These are phyloP conservation scores for Sporothrix schenckii DNA, from an alignment of 2,329 filamentous ascomycete genomes.

Conservation along the genomic window DNA sequence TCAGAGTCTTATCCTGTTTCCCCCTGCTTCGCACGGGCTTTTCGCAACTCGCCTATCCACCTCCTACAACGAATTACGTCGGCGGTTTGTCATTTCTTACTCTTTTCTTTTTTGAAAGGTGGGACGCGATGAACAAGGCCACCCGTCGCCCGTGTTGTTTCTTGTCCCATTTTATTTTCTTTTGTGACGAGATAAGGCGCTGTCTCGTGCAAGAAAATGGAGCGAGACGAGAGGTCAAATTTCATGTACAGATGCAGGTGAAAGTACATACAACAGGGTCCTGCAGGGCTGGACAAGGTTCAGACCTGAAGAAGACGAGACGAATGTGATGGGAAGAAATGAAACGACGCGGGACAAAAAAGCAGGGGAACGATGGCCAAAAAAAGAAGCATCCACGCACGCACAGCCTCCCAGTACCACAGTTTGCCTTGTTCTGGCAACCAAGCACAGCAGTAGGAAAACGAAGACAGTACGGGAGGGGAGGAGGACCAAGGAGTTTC, in stretches of 20 bases:
- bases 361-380: too few species aligned
- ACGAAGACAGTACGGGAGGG: background rate
- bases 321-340: slow-evolving; percentile 3
- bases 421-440: slow-evolving; percentile 13
- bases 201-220: background rate
- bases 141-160: background rate
- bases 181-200: background rate
- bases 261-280: slow-evolving; percentile 11
- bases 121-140: background rate
- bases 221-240: background rate
- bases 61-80: background rate
- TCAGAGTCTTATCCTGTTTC: background rate
- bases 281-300: slow-evolving; percentile 16
- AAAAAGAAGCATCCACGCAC: background rate
- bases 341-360: background rate
- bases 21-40: slow-evolving; percentile 16
- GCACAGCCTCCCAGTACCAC: slow-evolving; percentile 27
- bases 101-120: background rate
- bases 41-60: background rate
- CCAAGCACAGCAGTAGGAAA: slow-evolving; percentile 5
- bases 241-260: slow-evolving; percentile 19
- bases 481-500: background rate
- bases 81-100: too few species aligned
- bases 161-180: background rate
- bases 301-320: slow-evolving; percentile 4